Conservation (phyloP, 768 basidiomycete genomes). For the Rickenella mellea region DNA sequence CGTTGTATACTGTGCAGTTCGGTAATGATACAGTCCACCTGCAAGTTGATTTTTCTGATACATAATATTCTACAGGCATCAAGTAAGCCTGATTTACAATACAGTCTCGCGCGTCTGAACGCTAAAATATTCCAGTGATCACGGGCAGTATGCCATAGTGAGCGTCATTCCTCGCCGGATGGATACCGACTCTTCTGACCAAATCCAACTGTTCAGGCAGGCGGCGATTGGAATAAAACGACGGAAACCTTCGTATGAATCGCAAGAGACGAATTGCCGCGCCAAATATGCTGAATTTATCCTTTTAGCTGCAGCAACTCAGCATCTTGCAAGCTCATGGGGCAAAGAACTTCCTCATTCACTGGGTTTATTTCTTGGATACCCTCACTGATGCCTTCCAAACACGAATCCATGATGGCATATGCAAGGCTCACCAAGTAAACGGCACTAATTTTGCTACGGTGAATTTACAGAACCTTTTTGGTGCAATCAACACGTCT, state of each 20-base stretch:
- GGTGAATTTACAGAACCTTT: slow-evolving; percentile 16
- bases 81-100: slow-evolving; percentile 14
- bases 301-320: slow-evolving; percentile 15
- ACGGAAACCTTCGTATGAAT: slow-evolving; percentile 17
- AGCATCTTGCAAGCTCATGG: slow-evolving; percentile 21
- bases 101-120: not conserved
- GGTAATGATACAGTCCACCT: too few species aligned
- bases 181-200: not conserved
- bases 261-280: too few species aligned
- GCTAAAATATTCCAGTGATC: slow-evolving; percentile 9
- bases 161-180: not conserved
- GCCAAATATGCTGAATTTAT: not conserved
- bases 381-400: slow-evolving; percentile 16
- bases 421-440: slow-evolving; percentile 13
- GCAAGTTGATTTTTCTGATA: too few species aligned
- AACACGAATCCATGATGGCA: slow-evolving; percentile 17
- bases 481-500: not conserved
- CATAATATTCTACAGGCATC: too few species aligned
- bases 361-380: slow-evolving; percentile 12
- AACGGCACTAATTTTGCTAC: slow-evolving; percentile 23
- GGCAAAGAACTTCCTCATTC: slow-evolving; percentile 22
- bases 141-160: slow-evolving; percentile 20
- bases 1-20: slow-evolving; percentile 21
- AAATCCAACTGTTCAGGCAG: slow-evolving; percentile 10
- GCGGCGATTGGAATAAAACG: slow-evolving; percentile 16